Evolutionary conservation across 805 yeast species (phyloP).

Genomic region (Zygosaccharomyces lentus): DNA sequence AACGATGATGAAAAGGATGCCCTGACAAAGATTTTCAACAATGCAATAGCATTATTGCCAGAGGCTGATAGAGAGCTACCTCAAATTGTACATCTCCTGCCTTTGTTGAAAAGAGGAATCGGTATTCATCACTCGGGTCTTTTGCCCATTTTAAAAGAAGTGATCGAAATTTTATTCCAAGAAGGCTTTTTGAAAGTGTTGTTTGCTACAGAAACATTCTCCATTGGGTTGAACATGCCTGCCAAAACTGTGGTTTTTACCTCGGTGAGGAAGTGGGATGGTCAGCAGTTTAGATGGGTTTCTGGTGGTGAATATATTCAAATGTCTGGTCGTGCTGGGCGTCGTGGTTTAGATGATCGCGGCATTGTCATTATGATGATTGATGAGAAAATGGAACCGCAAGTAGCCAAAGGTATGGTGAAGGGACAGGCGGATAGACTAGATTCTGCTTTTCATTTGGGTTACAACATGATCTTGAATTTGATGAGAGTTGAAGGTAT

Average conservation of each 20-base stretch:
- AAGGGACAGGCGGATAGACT: conserved; percentile 97
- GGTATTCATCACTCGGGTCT: conserved; percentile 98
- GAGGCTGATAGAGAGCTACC: conserved; percentile 90
- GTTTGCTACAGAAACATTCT: conserved; percentile 97
- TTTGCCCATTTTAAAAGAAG: conserved; percentile 88
- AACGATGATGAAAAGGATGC: conserved; percentile 91
- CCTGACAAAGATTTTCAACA: conserved; percentile 80
- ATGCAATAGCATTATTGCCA: conserved; percentile 83
- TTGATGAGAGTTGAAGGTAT: conserved; percentile 96
- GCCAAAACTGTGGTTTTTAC: conserved; percentile 98
- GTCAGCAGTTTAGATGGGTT: conserved; percentile 96
- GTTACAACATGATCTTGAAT: conserved; percentile 95
- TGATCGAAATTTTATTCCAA: conserved; percentile 92
- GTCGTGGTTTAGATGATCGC: conserved; percentile 98
- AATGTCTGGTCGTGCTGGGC: conserved; percentile 99
- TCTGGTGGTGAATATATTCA: conserved; percentile 99
- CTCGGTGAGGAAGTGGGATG: conserved; percentile 97
- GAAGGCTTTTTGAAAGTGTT: conserved; percentile 92
- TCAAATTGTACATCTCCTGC: conserved; percentile 87
- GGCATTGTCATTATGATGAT: conserved; percentile 99
- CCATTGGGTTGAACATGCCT: conserved; percentile 98
- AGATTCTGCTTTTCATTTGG: conserved; percentile 96
- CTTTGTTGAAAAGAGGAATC: conserved; percentile 87
- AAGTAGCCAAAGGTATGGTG: conserved; percentile 98
- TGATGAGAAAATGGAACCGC: conserved; percentile 99